A percentile compares a stretch with the other conserved stretches of the same genome.
These are phyloP conservation scores for Epichloe sibirici DNA, from an alignment of 2,329 filamentous ascomycete species.

Conservation along the genomic window DNA sequence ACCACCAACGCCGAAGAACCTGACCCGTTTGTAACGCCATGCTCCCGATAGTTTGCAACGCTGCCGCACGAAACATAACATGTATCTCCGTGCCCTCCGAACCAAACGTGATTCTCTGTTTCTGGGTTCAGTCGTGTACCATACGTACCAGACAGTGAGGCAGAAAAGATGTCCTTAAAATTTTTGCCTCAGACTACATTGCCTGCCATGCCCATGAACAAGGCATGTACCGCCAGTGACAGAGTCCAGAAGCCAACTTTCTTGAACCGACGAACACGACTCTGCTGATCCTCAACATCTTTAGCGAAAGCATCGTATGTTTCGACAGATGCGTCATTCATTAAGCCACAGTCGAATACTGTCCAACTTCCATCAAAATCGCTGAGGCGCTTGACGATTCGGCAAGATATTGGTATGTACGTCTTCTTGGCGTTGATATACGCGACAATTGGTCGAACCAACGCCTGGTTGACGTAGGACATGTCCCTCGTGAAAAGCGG, in stretches of 20 bases:
- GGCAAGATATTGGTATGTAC: conserved; percentile 90
- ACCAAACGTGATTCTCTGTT: neutral
- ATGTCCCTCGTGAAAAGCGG: conserved; percentile 86
- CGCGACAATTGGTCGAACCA: conserved; percentile 90
- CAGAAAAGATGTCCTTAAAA: no score
- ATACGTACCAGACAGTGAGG: no score
- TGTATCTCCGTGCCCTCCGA: neutral
- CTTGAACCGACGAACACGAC: conserved; percentile 73
- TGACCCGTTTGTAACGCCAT: neutral
- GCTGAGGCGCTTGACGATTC: conserved; percentile 74
- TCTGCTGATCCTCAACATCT: conserved; percentile 82
- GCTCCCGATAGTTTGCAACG: neutral
- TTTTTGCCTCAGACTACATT: conserved; percentile 42
- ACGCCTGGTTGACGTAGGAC: conserved; percentile 90
- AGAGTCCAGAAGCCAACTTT: conserved; percentile 96
- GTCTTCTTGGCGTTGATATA: conserved; percentile 95
- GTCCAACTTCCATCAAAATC: conserved; percentile 97
- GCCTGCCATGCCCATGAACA: conserved; percentile 90
- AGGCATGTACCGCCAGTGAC: conserved; percentile 79
- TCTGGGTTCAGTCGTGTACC: neutral
- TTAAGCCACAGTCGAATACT: conserved; percentile 80
- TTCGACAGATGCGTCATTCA: conserved; percentile 88
- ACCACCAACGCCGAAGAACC: neutral
- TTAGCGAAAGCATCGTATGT: conserved; percentile 89
- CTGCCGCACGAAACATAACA: neutral